Evolutionary conservation across 75 land plant species (phyloP), one percentile per base, ranked within the genome.

Genomic region (Pseudotsuga menziesii): DNA sequence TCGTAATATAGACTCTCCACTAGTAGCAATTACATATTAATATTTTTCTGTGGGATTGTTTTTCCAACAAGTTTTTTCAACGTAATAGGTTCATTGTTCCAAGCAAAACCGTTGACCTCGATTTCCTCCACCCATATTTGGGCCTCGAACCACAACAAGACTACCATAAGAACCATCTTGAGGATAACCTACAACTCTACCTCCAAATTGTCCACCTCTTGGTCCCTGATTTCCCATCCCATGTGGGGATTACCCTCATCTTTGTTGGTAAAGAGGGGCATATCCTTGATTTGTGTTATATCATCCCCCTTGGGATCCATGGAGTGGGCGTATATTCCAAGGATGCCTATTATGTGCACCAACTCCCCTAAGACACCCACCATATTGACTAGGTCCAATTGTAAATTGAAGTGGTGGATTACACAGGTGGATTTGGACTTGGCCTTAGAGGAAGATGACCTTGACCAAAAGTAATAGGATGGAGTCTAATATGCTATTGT

Each of bases 401-500:
- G 83, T 48, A 44, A 78, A 77, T 12, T 80, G 78, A 64, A 80
- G 85, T 62, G 80, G 88, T 7, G 91, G 64, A 62, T 59, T 58
- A 66, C 59, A 86, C 81, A 4, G 89, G 85, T 56, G 85, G 89
- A 57, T 85, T 87, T 14, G 96, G 96, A 23, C 87, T 94, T 52
- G 87, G 79, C 61, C 97, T 80, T 22, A 85, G 71, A 54, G 80
- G 85, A 19, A 83, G 78, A 74, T 88, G 93, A 5, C 80, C 78
- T 62, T 88, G 93, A 26, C 82, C 88, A 8, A 76, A 14, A 16
- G 85, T 88, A 39, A 89, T 84, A 3, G 94, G 97, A 56, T 95
- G 98, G 17, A 89, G 77, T 25, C 93, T 92, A 13, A 73, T 73
- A 76, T 93, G 93, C 57, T 81, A 93, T 67, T 87, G 94, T 27